Conservation (phyloP, 768 basidiomycete genomes). For the Lepiota brunneoincarnata region DNA sequence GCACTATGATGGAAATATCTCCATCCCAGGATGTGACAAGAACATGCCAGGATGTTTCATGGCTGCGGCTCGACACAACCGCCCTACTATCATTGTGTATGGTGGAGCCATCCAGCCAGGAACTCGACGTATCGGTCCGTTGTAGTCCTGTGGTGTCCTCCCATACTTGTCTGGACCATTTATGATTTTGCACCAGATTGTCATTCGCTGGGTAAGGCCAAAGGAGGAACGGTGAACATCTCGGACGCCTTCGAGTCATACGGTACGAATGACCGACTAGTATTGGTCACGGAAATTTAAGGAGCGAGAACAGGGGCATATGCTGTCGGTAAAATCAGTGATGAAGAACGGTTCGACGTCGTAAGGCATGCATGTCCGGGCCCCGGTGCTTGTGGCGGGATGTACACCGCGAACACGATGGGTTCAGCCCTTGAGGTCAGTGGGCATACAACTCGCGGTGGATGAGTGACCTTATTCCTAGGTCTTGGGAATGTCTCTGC, state of each 20-base stretch:
- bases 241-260: constrained; percentile 84
- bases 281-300: neutral
- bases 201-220: constrained; percentile 70
- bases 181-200: constrained; percentile 48
- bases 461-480: constrained; percentile 9
- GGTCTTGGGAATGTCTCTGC: constrained; percentile 82
- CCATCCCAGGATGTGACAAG: constrained; percentile 87
- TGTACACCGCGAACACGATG: constrained; percentile 94
- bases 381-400: constrained; percentile 82
- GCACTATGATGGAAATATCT: constrained; percentile 86
- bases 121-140: constrained; percentile 59
- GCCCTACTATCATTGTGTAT: constrained; percentile 86
- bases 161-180: neutral
- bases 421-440: constrained; percentile 71
- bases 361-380: constrained; percentile 85
- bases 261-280: constrained; percentile 37
- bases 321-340: constrained; percentile 70
- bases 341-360: constrained; percentile 82
- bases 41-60: constrained; percentile 92
- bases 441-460: neutral
- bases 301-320: constrained; percentile 55
- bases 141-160: constrained; percentile 20
- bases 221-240: constrained; percentile 83
- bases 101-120: constrained; percentile 84
- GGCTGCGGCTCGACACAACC: constrained; percentile 82